phyloP scores from a whole-genome alignment of 805 yeast genomes.

The Torulaspora microellipsoides region DNA sequence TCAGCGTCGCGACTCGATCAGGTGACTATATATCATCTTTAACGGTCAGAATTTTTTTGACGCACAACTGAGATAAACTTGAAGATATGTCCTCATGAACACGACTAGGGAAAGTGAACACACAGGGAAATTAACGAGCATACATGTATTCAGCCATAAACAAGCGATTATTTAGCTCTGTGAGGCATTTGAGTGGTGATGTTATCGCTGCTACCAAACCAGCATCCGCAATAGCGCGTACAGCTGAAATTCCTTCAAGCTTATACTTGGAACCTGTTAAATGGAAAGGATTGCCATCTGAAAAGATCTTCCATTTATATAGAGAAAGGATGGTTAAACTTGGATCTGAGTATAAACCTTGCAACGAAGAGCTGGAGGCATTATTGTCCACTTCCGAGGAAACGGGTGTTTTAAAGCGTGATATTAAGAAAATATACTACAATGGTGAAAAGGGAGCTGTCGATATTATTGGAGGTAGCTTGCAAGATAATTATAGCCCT shows the following conservation, averaged over 20 bases:
- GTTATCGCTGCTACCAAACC: constrained; percentile 1
- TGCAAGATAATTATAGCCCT: constrained; percentile 38
- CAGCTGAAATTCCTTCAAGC: constrained; percentile 10
- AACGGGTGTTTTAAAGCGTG: constrained; percentile 37
- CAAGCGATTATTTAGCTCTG: constrained; percentile 4
- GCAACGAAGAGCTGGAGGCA: constrained; percentile 53
- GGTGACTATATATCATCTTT: too few species aligned
- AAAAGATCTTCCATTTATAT: constrained; percentile 56
- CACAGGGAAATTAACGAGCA: too few species aligned
- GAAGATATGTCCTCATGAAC: too few species aligned
- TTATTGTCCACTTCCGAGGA: constrained; percentile 44
- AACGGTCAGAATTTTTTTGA: too few species aligned
- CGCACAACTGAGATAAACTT: too few species aligned
- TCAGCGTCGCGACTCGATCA: too few species aligned
- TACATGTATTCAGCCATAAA: too few species aligned
- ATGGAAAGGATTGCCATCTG: constrained; percentile 67
- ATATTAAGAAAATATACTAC: constrained; percentile 37
- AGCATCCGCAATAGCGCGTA: constrained; percentile 15
- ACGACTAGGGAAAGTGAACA: too few species aligned
- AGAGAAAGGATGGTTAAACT: constrained; percentile 51
- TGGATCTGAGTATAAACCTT: constrained; percentile 48
- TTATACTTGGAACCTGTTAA: constrained; percentile 58
- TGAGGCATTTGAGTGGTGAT: constrained; percentile 1
- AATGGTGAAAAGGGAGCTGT: constrained; percentile 42
- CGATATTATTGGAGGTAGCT: constrained; percentile 37